phyloP scores from a whole-genome alignment of 768 basidiomycete genomes.

The Cystobasidium tubakii region DNA sequence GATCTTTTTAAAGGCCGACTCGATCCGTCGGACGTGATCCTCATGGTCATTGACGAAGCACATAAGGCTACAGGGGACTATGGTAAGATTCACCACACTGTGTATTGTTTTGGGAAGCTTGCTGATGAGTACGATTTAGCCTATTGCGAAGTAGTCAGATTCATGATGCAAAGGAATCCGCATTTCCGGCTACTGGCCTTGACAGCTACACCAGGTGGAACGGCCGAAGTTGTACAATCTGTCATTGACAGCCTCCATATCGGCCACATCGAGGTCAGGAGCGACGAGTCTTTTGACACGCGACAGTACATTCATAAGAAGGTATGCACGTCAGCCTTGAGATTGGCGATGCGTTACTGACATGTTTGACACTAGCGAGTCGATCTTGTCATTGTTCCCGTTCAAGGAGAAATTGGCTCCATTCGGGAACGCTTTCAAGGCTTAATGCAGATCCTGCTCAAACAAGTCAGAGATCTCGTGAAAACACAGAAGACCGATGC shows the following conservation, averaged over 20 bases:
- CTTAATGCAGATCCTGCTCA: conserved; percentile 25
- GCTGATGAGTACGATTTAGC: conserved; percentile 50
- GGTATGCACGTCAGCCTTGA: conserved; percentile 49
- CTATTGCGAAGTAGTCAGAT: conserved; percentile 80
- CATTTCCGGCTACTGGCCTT: conserved; percentile 86
- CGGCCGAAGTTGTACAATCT: conserved; percentile 75
- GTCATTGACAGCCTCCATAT: conserved; percentile 92
- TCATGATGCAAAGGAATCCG: conserved; percentile 87
- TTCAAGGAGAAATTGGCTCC: conserved; percentile 28
- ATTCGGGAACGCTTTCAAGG: conserved; percentile 24
- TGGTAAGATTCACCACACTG: conserved; percentile 45
- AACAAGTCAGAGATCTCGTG: conserved; percentile 50
- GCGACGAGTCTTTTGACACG: conserved; percentile 83
- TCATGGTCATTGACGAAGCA: conserved; percentile 82
- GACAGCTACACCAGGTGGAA: conserved; percentile 88
- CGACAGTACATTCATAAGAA: conserved; percentile 81
- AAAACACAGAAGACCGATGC: conserved; percentile 54
- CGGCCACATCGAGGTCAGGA: conserved; percentile 85
- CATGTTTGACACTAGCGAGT: background rate
- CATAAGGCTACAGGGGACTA: conserved; percentile 91
- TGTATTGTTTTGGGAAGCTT: too few relatives aligned
- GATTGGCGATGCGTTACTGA: too few relatives aligned
- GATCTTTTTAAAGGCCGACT: conserved; percentile 69
- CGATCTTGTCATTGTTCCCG: conserved; percentile 29
- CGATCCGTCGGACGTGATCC: conserved; percentile 71